Evolutionary conservation across 2,329 filamentous ascomycete species (phyloP), one percentile per base, ranked within the genome.

Genomic region (Pseudogymnoascus sp.): DNA sequence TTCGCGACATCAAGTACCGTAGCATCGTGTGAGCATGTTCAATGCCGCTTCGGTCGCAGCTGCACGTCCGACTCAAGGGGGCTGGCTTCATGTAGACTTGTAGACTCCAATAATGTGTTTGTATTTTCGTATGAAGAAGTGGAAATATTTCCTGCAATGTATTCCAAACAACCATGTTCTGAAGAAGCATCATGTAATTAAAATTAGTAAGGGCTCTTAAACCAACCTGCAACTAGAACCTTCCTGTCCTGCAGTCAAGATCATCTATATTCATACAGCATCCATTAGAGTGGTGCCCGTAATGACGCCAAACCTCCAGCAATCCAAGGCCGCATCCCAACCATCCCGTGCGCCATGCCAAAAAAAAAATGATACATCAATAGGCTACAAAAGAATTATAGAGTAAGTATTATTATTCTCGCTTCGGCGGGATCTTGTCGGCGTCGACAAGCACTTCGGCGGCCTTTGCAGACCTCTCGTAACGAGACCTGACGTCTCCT

Each of bases 401-500:
- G 50, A 8, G 26, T 56, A 56, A 56, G 50, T 56, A 56, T 56
- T 56, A 56, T 61, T 42, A 61, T 61, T 61, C 26, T 38, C 59
- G 59, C 59, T 61, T 61, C 16, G 38, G 38, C n/a, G 59, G 59
- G 31, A 42, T 33, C 21, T 61, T 61, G 40, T 63, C 61, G 19
- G 61, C 31, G 4, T 71, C 67, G 4, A 67, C 66, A 35, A 70
- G 66, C 35, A 69, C 68, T 53, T 73, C 65, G 6, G 72, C 72
- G 5, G 70, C 67, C 61, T 72, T 73, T 29, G 63, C 67, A 19
- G 67, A 66, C 16, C 70, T 62, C 59, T 66, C 70, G 61, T 74
- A 74, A 59, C 66, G 64, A 10, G 64, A 64, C 1, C 63, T 64
- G 1, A 70, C 71, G 62, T 73, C 71, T 16, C 65, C 65, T 6